A percentile compares a stretch with the other conserved stretches of the same genome.
Conservation (phyloP, 331 rosid genomes). For the Acacia concinna region DNA sequence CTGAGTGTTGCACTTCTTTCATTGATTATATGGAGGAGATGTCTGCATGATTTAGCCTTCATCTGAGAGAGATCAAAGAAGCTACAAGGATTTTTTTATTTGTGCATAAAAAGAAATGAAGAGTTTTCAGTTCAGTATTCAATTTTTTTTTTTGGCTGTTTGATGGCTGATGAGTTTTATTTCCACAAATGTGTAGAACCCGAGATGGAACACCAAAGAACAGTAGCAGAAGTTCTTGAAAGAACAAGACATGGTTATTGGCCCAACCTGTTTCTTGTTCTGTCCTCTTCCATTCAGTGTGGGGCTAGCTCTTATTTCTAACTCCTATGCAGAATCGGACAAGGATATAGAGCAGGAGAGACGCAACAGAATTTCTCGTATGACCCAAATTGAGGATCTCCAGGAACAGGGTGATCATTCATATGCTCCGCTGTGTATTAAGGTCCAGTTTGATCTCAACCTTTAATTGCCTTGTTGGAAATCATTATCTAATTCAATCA, state of each 20-base stretch:
- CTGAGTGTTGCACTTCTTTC: background rate
- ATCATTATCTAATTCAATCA: background rate
- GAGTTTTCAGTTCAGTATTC: background rate
- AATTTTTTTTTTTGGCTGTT: background rate
- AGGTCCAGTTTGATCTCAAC: constrained; percentile 55
- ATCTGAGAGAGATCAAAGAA: background rate
- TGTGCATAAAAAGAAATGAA: background rate
- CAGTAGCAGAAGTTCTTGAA: constrained; percentile 73
- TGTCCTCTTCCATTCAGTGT: constrained; percentile 28
- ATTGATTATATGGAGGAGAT: background rate
- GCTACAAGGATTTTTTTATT: background rate
- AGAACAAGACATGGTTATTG: constrained; percentile 69
- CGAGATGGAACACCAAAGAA: constrained; percentile 72
- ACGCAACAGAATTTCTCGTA: constrained; percentile 62
- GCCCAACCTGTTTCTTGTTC: constrained; percentile 23
- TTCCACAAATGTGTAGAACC: constrained; percentile 63
- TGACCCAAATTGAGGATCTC: constrained; percentile 92
- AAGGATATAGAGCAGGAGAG: constrained; percentile 58
- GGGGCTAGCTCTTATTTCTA: constrained; percentile 32
- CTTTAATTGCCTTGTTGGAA: background rate
- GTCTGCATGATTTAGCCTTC: background rate
- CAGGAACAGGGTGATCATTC: constrained; percentile 61
- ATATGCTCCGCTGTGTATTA: constrained; percentile 82
- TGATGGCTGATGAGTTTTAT: constrained; percentile 35
- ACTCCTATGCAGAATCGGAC: constrained; percentile 51